Conservation (phyloP, 78 protist genomes). For the Dictyostelium intermedium region DNA sequence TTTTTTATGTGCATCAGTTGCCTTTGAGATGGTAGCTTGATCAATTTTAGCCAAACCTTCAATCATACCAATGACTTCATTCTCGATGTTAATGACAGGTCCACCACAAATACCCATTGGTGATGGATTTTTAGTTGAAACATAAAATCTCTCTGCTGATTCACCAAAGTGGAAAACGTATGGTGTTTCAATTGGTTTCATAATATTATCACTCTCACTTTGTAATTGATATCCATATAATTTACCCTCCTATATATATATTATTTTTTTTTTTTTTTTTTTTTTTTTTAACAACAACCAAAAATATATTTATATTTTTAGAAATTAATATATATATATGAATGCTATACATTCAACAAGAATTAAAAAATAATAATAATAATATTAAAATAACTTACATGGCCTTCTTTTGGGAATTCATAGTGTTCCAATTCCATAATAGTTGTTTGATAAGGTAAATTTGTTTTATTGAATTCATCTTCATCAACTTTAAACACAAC, state of each 20-base stretch:
- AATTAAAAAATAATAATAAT: neutral
- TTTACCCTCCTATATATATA: conserved; percentile 30
- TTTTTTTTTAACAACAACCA: too few relatives aligned
- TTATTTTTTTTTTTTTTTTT: too few relatives aligned
- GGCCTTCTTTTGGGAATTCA: conserved; percentile 55
- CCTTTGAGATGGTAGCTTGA: neutral
- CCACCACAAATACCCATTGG: conserved; percentile 80
- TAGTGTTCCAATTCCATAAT: conserved; percentile 22
- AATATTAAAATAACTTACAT: neutral
- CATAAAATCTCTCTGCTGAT: conserved; percentile 19
- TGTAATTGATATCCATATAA: conserved; percentile 64
- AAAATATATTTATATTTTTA: too few relatives aligned
- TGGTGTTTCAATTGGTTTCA: conserved; percentile 35
- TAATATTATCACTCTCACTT: conserved; percentile 43
- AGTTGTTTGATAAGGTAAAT: conserved; percentile 30
- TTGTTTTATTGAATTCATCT: conserved; percentile 30
- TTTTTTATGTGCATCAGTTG: neutral
- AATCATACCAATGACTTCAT: conserved; percentile 73
- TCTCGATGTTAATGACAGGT: conserved; percentile 51
- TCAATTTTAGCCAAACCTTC: conserved; percentile 46
- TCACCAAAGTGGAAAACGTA: conserved; percentile 10
- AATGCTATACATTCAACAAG: too few relatives aligned
- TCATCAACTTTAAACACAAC: conserved; percentile 24
- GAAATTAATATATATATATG: too few relatives aligned
- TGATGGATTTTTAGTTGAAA: conserved; percentile 10